Percentiles rank a stretch among this genome's conserved stretches.
These are phyloP conservation scores for Aspergillus vadensis DNA, from an alignment of 2,329 filamentous ascomycete genomes.

Conservation along the genomic window DNA sequence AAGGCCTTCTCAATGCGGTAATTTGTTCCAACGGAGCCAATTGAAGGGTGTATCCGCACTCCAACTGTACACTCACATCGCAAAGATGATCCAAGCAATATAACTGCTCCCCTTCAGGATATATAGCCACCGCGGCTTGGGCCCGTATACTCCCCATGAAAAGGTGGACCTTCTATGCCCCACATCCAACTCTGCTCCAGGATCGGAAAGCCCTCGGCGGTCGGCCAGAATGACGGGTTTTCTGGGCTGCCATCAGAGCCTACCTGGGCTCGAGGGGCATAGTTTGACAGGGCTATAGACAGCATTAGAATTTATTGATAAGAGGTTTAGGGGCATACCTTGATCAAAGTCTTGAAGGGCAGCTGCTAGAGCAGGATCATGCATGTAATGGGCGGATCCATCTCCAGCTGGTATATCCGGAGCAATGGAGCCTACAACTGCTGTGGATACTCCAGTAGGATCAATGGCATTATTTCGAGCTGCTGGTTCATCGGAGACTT, in stretches of 20 bases:
- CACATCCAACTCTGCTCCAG: slow-evolving; percentile 29
- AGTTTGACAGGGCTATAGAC: slow-evolving; percentile 3
- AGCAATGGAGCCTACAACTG: no score
- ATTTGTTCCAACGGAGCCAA: not conserved
- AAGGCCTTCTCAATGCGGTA: not conserved
- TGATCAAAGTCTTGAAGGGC: slow-evolving; percentile 26
- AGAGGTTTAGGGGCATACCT: slow-evolving; percentile 8
- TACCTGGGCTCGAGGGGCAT: not conserved
- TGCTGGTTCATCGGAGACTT: not conserved
- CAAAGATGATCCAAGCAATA: no score
- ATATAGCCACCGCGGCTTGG: accelerated
- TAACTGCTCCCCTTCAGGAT: not conserved
- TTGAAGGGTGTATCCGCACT: no score
- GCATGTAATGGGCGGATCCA: slow-evolving; percentile 11
- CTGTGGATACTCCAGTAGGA: no score
- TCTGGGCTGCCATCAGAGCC: not conserved
- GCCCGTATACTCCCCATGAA: no score
- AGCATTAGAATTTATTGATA: not conserved
- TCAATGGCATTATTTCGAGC: no score
- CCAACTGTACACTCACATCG: no score
- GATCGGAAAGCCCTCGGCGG: slow-evolving; percentile 13
- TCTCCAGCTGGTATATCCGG: not conserved
- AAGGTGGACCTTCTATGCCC: slow-evolving; percentile 10
- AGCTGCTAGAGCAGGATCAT: slow-evolving; percentile 22
- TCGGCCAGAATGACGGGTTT: slow-evolving; percentile 8